These are phyloP conservation scores for Epicoccum nigrum DNA, from an alignment of 2,329 filamentous ascomycete species.

Conservation along the genomic window DNA sequence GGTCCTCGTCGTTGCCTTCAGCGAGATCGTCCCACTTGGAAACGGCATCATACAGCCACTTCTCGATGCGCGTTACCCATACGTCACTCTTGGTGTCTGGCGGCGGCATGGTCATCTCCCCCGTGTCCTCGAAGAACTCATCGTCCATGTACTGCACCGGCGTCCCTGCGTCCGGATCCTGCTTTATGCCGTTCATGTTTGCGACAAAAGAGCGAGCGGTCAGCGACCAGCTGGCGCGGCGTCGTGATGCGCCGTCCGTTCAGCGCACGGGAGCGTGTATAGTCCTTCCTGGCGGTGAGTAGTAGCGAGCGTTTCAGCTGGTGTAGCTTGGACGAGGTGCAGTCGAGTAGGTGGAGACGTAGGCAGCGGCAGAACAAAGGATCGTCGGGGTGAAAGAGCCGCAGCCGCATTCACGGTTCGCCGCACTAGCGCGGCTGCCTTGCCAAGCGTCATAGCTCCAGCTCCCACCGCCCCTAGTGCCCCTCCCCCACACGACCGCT, in stretches of 20 bases:
- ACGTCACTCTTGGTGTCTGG: constrained; percentile 36
- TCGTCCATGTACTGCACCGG: constrained; percentile 47
- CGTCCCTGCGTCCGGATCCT: constrained; percentile 43
- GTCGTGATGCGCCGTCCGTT: background rate
- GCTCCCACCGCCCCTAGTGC: constrained; percentile 14
- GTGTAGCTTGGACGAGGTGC: background rate
- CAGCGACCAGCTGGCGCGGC: constrained; percentile 4
- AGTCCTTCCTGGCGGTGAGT: background rate
- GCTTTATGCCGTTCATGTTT: constrained; percentile 50
- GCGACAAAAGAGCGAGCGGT: constrained; percentile 12
- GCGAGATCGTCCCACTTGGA: constrained; percentile 45
- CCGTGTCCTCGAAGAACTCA: constrained; percentile 53
- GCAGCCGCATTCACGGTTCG: constrained; percentile 14
- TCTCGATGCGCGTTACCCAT: constrained; percentile 48
- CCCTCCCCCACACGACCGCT: constrained; percentile 18
- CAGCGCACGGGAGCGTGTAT: background rate
- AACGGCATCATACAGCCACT: constrained; percentile 48
- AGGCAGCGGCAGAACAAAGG: background rate
- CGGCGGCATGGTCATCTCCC: constrained; percentile 48
- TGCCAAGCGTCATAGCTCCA: constrained; percentile 16
- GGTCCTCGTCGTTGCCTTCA: constrained; percentile 46
- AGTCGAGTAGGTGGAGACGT: background rate
- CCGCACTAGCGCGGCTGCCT: constrained; percentile 9
- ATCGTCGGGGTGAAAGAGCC: background rate
- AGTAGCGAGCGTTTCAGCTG: constrained; percentile 3